Percentiles rank a stretch among this genome's conserved stretches.
Evolutionary conservation across 148 eudicot species (phyloP).

Genomic region (Simmondsia chinensis): DNA sequence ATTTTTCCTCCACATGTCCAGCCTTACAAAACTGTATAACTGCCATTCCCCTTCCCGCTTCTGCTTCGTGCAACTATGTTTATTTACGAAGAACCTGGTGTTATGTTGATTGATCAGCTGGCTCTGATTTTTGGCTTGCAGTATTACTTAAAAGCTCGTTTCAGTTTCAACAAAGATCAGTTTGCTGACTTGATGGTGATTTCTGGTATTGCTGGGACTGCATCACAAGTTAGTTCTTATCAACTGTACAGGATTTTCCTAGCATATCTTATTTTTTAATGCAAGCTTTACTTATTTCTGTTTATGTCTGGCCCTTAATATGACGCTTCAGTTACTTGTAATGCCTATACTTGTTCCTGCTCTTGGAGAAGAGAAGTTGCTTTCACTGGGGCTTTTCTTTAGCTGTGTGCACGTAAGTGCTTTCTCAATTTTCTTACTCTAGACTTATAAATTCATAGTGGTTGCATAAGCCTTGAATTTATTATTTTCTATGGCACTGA

Average conservation of each 20-base stretch:
- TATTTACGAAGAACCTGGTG: too few relatives aligned
- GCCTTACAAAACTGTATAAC: too few relatives aligned
- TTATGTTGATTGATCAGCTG: not conserved
- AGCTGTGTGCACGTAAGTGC: slow-evolving; percentile 12
- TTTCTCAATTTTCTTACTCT: not conserved
- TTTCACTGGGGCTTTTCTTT: slow-evolving; percentile 14
- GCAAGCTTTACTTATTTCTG: not conserved
- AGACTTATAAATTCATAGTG: too few relatives aligned
- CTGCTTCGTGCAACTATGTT: too few relatives aligned
- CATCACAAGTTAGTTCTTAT: slow-evolving; percentile 20
- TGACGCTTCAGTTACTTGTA: slow-evolving; percentile 14
- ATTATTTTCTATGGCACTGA: too few relatives aligned
- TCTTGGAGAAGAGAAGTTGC: slow-evolving; percentile 23
- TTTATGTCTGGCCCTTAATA: not conserved
- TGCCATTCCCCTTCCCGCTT: too few relatives aligned
- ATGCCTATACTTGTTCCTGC: slow-evolving; percentile 19
- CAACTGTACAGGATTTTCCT: too few relatives aligned
- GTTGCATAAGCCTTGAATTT: too few relatives aligned
- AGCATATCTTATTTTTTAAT: too few relatives aligned
- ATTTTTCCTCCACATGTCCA: too few relatives aligned
- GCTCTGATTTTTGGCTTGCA: slow-evolving; percentile 1
- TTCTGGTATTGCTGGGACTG: slow-evolving; percentile 19
- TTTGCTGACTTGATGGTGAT: slow-evolving; percentile 26
- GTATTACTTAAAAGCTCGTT: slow-evolving; percentile 19
- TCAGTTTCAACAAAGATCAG: slow-evolving; percentile 18